phyloP scores from a whole-genome alignment of 768 basidiomycete genomes.

The Agaricus bisporus region DNA sequence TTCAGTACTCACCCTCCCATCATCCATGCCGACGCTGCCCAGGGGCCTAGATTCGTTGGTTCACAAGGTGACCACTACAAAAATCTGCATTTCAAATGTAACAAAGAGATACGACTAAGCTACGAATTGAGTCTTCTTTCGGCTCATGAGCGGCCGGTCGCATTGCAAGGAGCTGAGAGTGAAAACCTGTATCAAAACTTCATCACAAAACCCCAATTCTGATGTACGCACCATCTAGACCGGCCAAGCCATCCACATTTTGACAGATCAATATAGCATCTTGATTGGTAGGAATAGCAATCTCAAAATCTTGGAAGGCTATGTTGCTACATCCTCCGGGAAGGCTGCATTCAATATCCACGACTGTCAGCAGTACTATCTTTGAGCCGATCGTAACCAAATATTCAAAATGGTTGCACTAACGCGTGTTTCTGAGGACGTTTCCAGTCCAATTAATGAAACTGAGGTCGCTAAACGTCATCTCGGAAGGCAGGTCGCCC shows the following conservation, averaged over 20 bases:
- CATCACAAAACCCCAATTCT: not conserved
- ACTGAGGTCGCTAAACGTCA: constrained; percentile 40
- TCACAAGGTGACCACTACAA: not conserved
- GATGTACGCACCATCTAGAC: constrained; percentile 26
- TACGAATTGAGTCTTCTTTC: too few species aligned
- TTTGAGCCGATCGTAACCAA: not conserved
- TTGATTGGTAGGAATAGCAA: constrained; percentile 29
- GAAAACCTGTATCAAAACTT: not conserved
- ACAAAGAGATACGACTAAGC: too few species aligned
- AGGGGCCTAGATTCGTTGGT: not conserved
- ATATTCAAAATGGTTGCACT: not conserved
- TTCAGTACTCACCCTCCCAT: too few species aligned
- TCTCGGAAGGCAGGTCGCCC: constrained; percentile 29
- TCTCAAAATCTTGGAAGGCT: constrained; percentile 33
- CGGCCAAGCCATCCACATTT: constrained; percentile 36
- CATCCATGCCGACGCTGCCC: not conserved
- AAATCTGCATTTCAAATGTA: too few species aligned
- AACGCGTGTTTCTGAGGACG: constrained; percentile 29
- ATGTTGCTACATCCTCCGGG: constrained; percentile 40
- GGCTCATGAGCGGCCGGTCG: not conserved
- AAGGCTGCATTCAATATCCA: constrained; percentile 46
- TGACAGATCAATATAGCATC: constrained; percentile 37
- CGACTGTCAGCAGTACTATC: constrained; percentile 25
- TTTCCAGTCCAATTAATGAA: constrained; percentile 48
- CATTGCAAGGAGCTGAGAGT: constrained; percentile 7